These are phyloP conservation scores for Aspergillus hancockii DNA, from an alignment of 495 filamentous ascomycete species.

Conservation along the genomic window DNA sequence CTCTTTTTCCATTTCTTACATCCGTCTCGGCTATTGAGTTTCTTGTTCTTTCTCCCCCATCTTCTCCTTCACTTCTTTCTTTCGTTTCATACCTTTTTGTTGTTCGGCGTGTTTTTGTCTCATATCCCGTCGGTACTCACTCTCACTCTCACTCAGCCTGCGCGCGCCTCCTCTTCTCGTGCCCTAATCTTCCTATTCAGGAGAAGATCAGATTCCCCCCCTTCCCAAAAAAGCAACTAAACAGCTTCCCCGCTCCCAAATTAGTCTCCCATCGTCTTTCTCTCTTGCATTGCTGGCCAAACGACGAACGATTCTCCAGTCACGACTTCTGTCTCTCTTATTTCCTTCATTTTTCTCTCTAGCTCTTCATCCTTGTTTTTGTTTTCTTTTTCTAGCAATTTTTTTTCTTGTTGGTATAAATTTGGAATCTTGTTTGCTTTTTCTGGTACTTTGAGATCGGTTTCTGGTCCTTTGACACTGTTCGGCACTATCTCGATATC, in stretches of 20 bases:
- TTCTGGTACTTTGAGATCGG: neutral
- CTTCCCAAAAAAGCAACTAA: constrained; percentile 4
- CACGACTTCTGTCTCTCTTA: neutral
- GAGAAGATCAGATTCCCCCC: constrained; percentile 5
- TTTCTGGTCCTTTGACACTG: neutral
- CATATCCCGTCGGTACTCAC: neutral
- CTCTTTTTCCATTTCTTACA: neutral
- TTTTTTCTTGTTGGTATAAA: neutral
- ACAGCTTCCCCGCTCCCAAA: constrained; percentile 15
- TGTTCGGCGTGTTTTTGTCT: neutral
- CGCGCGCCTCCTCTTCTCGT: constrained; percentile 2
- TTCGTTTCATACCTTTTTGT: neutral
- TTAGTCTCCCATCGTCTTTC: constrained; percentile 1
- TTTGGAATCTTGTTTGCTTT: neutral
- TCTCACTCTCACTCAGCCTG: neutral
- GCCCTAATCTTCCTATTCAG: constrained; percentile 11
- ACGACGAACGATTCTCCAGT: neutral
- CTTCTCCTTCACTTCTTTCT: neutral
- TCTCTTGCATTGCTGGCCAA: constrained; percentile 5
- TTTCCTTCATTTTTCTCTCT: neutral
- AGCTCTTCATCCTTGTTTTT: neutral
- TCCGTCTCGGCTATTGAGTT: neutral
- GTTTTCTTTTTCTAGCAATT: neutral
- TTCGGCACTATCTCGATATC: constrained; percentile 10
- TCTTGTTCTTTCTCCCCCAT: neutral